These are phyloP conservation scores for Betula pendula DNA, from an alignment of 306 rosid genomes.

Conservation along the genomic window DNA sequence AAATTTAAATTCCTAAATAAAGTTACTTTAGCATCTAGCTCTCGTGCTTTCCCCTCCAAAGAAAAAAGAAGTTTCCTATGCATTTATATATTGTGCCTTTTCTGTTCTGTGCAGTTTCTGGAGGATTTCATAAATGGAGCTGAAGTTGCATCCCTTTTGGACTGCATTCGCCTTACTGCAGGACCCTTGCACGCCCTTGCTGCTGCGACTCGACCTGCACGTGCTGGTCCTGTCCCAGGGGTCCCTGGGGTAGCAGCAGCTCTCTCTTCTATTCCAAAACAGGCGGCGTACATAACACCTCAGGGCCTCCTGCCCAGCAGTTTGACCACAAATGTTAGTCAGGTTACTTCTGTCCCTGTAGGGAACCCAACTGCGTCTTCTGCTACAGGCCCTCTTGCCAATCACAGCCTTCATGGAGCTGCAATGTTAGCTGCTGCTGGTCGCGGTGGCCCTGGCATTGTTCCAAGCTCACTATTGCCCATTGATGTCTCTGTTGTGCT, in stretches of 20 bases:
- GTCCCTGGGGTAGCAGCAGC: constrained; percentile 66
- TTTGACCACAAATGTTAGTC: constrained; percentile 52
- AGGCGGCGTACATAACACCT: constrained; percentile 61
- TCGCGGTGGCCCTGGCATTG: constrained; percentile 98
- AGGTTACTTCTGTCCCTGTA: constrained; percentile 51
- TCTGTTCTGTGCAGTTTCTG: constrained; percentile 64
- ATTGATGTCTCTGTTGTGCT: constrained; percentile 98
- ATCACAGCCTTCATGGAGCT: constrained; percentile 65
- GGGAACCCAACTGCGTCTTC: constrained; percentile 54
- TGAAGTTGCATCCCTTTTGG: constrained; percentile 95
- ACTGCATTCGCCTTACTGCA: constrained; percentile 97
- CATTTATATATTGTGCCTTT: constrained; percentile 18
- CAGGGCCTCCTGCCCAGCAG: constrained; percentile 67
- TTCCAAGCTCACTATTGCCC: constrained; percentile 95
- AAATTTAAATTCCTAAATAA: background rate
- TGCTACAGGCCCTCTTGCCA: constrained; percentile 54
- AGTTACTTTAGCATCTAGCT: background rate
- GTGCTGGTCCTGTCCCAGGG: constrained; percentile 93
- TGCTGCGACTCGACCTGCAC: constrained; percentile 97
- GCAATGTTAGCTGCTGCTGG: constrained; percentile 87
- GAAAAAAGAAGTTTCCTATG: background rate
- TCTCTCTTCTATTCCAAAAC: constrained; percentile 75
- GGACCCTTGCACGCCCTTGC: constrained; percentile 98
- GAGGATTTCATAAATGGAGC: constrained; percentile 99
- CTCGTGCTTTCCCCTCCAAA: background rate